Conservation (phyloP, 257 asterid species). For the Anisodus acutangulus region DNA sequence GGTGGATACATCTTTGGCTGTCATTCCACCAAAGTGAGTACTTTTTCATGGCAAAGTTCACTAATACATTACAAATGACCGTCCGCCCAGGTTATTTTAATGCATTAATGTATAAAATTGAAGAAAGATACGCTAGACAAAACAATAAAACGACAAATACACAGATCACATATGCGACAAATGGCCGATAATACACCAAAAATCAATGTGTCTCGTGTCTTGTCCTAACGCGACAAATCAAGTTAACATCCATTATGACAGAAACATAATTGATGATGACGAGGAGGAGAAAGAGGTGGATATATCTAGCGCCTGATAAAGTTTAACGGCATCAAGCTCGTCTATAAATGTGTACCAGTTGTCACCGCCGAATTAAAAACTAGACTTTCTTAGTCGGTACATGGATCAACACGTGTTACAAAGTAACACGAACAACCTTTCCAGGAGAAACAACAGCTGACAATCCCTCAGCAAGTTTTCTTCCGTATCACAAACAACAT, state of each 20-base stretch:
- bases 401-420: neutral
- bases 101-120: neutral
- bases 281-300: slow-evolving; percentile 3
- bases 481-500: neutral
- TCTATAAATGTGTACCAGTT: neutral
- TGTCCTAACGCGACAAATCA: neutral
- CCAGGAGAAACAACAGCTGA: neutral
- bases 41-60: neutral
- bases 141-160: slow-evolving; percentile 17
- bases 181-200: neutral
- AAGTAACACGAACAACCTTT: neutral
- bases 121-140: neutral
- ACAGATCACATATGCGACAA: neutral
- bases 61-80: neutral
- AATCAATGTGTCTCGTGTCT: neutral
- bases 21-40: neutral
- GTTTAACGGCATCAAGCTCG: neutral
- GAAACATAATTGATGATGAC: neutral
- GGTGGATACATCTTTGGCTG: neutral
- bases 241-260: neutral
- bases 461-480: neutral
- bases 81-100: neutral
- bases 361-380: neutral
- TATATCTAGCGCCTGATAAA: neutral
- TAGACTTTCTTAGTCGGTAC: neutral